Evolutionary conservation across 2,329 filamentous ascomycete genomes (phyloP).

Genomic region (Colletotrichum sp.): DNA sequence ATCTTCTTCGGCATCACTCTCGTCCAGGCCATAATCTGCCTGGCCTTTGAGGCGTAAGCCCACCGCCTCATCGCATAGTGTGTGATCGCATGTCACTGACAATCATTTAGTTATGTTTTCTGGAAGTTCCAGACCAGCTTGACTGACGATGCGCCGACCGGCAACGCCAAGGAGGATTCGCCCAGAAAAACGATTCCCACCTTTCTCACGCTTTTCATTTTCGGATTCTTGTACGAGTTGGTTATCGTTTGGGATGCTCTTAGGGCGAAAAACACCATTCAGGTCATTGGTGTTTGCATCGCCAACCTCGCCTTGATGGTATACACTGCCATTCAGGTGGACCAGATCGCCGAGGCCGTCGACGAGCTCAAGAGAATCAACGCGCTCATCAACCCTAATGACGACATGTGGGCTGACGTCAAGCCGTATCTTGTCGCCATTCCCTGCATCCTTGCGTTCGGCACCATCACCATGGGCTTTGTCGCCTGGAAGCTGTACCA

Average conservation of each 20-base stretch:
- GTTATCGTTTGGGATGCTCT: conserved; percentile 92
- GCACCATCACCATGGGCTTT: conserved; percentile 75
- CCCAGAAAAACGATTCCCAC: conserved; percentile 83
- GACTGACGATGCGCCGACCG: conserved; percentile 30
- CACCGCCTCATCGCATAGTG: neutral
- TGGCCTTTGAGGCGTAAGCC: conserved; percentile 86
- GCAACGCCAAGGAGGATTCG: conserved; percentile 48
- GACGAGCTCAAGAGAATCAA: conserved; percentile 48
- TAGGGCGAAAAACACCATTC: conserved; percentile 96
- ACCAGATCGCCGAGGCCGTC: conserved; percentile 84
- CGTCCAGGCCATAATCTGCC: conserved; percentile 78
- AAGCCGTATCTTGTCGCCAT: conserved; percentile 83
- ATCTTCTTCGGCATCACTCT: conserved; percentile 78
- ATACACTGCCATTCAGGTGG: conserved; percentile 91
- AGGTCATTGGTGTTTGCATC: conserved; percentile 92
- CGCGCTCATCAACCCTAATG: conserved; percentile 32
- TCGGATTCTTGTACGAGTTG: conserved; percentile 93
- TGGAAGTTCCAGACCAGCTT: conserved; percentile 78
- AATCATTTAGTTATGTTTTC: conserved; percentile 79
- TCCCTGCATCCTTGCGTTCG: conserved; percentile 80
- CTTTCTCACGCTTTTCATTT: conserved; percentile 95
- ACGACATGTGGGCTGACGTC: conserved; percentile 70
- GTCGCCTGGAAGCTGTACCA: conserved; percentile 96
- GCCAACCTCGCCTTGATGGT: conserved; percentile 92
- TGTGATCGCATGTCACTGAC: neutral